Evolutionary conservation across 768 basidiomycete species (phyloP).

Genomic region (Amanita phalloides): DNA sequence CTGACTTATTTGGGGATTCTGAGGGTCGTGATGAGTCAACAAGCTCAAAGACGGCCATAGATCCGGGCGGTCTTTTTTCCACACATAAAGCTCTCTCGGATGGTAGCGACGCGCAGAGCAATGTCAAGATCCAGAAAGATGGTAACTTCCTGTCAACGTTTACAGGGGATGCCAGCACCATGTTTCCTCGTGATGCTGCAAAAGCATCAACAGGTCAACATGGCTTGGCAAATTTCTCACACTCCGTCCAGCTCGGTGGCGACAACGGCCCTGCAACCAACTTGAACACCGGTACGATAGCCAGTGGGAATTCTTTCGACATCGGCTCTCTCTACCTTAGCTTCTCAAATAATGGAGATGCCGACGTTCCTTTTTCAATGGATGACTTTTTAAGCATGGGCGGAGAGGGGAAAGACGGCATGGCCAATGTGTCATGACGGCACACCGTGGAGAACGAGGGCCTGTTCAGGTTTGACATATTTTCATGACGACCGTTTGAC

Average conservation of each 20-base stretch:
- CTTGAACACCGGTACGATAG: conserved; percentile 14
- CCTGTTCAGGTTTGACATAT: not conserved
- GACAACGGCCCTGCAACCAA: conserved; percentile 8
- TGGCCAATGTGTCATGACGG: not conserved
- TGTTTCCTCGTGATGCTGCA: conserved; percentile 6
- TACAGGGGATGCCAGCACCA: conserved; percentile 13
- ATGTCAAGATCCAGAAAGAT: conserved; percentile 11
- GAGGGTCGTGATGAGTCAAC: conserved; percentile 22
- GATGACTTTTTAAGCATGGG: conserved; percentile 41
- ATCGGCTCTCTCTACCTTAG: conserved; percentile 32
- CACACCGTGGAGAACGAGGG: not conserved
- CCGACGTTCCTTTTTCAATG: conserved; percentile 33
- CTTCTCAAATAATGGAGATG: conserved; percentile 23
- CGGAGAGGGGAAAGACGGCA: conserved; percentile 9
- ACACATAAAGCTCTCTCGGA: conserved; percentile 15
- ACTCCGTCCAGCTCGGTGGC: not conserved
- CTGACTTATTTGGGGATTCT: conserved; percentile 45
- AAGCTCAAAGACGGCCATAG: conserved; percentile 21
- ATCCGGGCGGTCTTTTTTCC: conserved; percentile 38
- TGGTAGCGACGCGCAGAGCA: conserved; percentile 8
- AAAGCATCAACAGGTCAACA: conserved; percentile 13
- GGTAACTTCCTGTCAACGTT: not conserved
- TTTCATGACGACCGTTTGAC: not conserved
- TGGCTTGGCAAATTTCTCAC: conserved; percentile 34
- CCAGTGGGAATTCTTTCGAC: conserved; percentile 29